These are phyloP conservation scores for Penicillium bialowiezense DNA, from an alignment of 495 filamentous ascomycete species.

Conservation along the genomic window DNA sequence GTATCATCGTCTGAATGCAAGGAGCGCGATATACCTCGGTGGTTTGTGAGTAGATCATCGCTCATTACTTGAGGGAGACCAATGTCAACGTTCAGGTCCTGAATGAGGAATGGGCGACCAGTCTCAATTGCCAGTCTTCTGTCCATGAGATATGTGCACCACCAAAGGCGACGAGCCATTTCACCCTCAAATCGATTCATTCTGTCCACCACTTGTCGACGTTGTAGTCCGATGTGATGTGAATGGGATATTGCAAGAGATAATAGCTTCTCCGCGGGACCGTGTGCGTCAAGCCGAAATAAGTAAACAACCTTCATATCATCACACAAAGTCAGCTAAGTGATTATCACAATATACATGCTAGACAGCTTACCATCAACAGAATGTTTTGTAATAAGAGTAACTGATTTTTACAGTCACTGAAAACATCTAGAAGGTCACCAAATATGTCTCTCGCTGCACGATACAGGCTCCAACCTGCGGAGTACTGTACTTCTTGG, in stretches of 20 bases:
- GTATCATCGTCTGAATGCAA: background rate
- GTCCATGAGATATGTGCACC: slow-evolving; percentile 26
- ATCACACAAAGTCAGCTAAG: background rate
- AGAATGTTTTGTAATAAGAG: slow-evolving; percentile 22
- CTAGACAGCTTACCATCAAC: slow-evolving; percentile 16
- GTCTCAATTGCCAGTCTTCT: slow-evolving; percentile 26
- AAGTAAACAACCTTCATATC: slow-evolving; percentile 22
- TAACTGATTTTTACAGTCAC: slow-evolving; percentile 17
- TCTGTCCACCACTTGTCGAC: slow-evolving; percentile 10
- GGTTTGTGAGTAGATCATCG: slow-evolving; percentile 17
- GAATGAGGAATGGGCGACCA: slow-evolving; percentile 26
- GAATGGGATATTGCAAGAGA: slow-evolving; percentile 25
- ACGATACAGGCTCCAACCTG: slow-evolving; percentile 26
- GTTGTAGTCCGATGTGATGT: slow-evolving; percentile 26
- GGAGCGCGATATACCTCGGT: background rate
- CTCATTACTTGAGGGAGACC: slow-evolving; percentile 18
- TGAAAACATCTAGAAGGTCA: slow-evolving; percentile 19
- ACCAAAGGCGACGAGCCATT: slow-evolving; percentile 24
- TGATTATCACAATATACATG: background rate
- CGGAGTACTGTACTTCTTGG: slow-evolving; percentile 19
- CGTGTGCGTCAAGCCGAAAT: slow-evolving; percentile 26
- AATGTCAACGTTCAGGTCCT: slow-evolving; percentile 26
- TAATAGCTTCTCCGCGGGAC: slow-evolving; percentile 27
- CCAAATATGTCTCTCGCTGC: slow-evolving; percentile 25
- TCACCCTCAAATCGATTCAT: slow-evolving; percentile 18